Conservation (phyloP, 2,329 filamentous ascomycete genomes). For the Chaetomium sp. region DNA sequence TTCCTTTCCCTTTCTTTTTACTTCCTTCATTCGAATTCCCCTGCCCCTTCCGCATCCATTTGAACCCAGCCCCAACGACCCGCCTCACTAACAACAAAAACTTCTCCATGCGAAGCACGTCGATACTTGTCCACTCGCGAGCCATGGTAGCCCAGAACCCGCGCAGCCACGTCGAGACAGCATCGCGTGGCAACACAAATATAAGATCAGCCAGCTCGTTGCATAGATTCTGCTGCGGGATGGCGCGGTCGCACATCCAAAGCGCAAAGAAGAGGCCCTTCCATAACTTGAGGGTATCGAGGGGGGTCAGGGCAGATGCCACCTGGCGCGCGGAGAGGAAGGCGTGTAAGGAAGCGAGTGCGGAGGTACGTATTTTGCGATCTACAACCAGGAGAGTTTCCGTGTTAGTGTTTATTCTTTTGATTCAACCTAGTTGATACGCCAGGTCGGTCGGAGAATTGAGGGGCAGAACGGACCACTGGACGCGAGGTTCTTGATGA, state of each 20-base stretch:
- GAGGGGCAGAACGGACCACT: constrained; percentile 54
- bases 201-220: constrained; percentile 67
- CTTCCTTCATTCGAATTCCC: not conserved
- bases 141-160: constrained; percentile 68
- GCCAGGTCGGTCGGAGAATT: not conserved
- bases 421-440: no score
- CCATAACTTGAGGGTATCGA: constrained; percentile 84
- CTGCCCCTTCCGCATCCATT: constrained; percentile 31
- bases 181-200: constrained; percentile 46
- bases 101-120: constrained; percentile 81
- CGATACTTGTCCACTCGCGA: constrained; percentile 63
- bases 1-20: constrained; percentile 1
- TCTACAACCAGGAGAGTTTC: constrained; percentile 43
- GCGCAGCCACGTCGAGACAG: constrained; percentile 44
- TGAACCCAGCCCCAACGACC: constrained; percentile 67
- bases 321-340: constrained; percentile 61
- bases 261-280: constrained; percentile 90
- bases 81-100: constrained; percentile 79
- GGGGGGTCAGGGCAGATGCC: constrained; percentile 49
- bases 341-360: constrained; percentile 67
- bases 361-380: constrained; percentile 68
- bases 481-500: constrained; percentile 76
- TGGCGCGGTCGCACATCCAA: constrained; percentile 87
- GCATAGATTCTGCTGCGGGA: constrained; percentile 80
- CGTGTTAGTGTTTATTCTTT: not conserved